Base-by-base conservation (phyloP, 495 filamentous ascomycete genomes). In the Podospora fimiseda region DNA sequence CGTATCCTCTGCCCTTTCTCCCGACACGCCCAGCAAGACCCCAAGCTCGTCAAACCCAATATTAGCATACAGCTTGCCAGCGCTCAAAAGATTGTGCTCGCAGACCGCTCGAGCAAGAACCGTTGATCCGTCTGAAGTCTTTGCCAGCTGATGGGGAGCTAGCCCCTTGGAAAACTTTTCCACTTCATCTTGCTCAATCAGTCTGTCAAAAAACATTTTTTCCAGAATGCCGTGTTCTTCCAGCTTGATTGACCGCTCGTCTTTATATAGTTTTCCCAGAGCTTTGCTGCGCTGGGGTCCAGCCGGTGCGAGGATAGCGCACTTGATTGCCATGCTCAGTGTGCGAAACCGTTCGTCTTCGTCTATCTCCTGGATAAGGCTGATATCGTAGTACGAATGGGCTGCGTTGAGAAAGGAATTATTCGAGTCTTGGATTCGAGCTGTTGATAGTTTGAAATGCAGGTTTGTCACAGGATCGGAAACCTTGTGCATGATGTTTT, bases 141-240 rank as follows among this genome's bases (percentile, higher is more conserved):
- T 78, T 19, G 93, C 93, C 0, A 96, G 81, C 70, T 98, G 93
- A 67, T 98, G 93, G 9, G 87, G 86, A 20, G 80, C 77, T 18
- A 98, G 77, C 13, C 82, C 84, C 51, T 86, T 74, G 0, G 90
- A 84, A 61, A 98, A 98, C 41, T 88, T 86, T 11, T 80, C 79
- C 15, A 96, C 90, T 68, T 98, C 93, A 16, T 79, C 81, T 2
- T 85, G 80, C 7, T 77, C 79, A 13, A 98, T 75, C 2, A 98
- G 74, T 4, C 93, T 82, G 68, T 97, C 90, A 22, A 98, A 79
- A 66, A 95, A 94, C 82, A 98, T 96, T 73, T 97, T 97, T 75
- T 97, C 94, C 18, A 98, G 74, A 48, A 98, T 96, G 39, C 80
- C 76, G 61, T 86, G 92, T 66, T 96, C 89, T 6, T 86, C 82